A percentile compares a stretch with the other conserved stretches of the same genome.
phyloP scores from a whole-genome alignment of 768 basidiomycete species.

The Trametes cubensis region DNA sequence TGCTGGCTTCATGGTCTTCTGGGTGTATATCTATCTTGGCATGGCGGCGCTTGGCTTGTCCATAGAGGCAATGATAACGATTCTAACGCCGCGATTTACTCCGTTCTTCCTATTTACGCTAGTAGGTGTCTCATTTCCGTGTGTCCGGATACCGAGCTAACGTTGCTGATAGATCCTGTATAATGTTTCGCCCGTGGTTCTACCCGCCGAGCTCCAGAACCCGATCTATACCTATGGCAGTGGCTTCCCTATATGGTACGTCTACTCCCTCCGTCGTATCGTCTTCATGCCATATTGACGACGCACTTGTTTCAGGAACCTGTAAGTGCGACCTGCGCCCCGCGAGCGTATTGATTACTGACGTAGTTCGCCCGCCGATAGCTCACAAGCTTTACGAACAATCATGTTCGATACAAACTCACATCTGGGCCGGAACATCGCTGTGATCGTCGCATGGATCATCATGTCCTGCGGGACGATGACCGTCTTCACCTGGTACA shows the following conservation, averaged over 20 bases:
- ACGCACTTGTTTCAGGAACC: slow-evolving; percentile 20
- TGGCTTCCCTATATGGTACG: slow-evolving; percentile 39
- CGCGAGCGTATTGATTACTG: not conserved
- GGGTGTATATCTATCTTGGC: slow-evolving; percentile 37
- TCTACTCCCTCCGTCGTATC: not conserved
- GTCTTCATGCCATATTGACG: not conserved
- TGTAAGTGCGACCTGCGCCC: slow-evolving; percentile 12
- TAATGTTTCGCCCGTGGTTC: slow-evolving; percentile 35
- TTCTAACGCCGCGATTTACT: slow-evolving; percentile 37
- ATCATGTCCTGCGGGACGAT: slow-evolving; percentile 29
- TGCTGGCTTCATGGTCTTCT: slow-evolving; percentile 36
- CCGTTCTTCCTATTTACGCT: slow-evolving; percentile 39
- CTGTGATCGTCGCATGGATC: slow-evolving; percentile 39
- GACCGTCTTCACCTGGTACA: slow-evolving; percentile 29
- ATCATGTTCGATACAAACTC: slow-evolving; percentile 41
- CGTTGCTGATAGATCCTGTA: slow-evolving; percentile 32
- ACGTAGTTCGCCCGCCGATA: not conserved
- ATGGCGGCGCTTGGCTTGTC: slow-evolving; percentile 40
- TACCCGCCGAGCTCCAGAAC: slow-evolving; percentile 35
- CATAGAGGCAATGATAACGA: slow-evolving; percentile 37
- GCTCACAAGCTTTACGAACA: slow-evolving; percentile 36
- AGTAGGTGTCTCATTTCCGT: slow-evolving; percentile 25
- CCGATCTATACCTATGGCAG: slow-evolving; percentile 35
- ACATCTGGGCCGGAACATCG: slow-evolving; percentile 36
- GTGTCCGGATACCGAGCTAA: not conserved